Base-by-base conservation (phyloP, 2,329 filamentous ascomycete species). In the Aspergillus ochraceoroseus region DNA sequence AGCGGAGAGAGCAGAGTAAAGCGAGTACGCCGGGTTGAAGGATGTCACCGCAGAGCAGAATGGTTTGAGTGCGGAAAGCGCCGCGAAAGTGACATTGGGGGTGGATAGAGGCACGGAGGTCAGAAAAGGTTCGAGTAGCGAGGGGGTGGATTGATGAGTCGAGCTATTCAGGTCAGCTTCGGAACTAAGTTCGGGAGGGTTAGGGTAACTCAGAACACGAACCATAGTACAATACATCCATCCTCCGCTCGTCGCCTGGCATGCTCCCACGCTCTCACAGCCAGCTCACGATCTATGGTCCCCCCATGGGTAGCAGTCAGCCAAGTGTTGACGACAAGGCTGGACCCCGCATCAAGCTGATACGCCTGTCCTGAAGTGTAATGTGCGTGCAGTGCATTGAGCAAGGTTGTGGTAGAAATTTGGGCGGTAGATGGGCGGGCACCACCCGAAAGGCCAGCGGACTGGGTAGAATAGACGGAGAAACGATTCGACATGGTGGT, bases 301-400 rank as follows among this genome's bases (percentile, higher is more conserved):
- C 85, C 86, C 36, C 85, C 86, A 32, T 85, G 85, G 18, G 79
- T 75, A 12, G 87, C 86, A 3, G 87, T 94, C 38, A 92, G 76
- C 89, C 89, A 95, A 42, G 88, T 95, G 69, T 96, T 96, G 51
- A 96, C 87, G 0, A 92, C 89, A 26, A 96, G 65, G 62, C 87
- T 95, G 23, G 89, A 92, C 52, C 87, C 87, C 32, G 88, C 82
- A 65, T 98, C 92, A 31, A 98, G 77, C 47, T 76, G 75, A 63
- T 94, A 92, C n/a, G 90, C 80, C 57, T 87, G 80, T 19, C 81
- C 82, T 2, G 85, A 80, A 32, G 86, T 77, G 65, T 94, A 96
- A 58, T 85, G 83, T 54, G 87, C 88, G 68, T 98, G 92, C 31
- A 95, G 76, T 41, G 87, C 80, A 67, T 96, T 96, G 41, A 98